A percentile compares a stretch with the other conserved stretches of the same genome.
Conservation (phyloP, 2,329 filamentous ascomycete species). For the Cladorrhinum sp. region DNA sequence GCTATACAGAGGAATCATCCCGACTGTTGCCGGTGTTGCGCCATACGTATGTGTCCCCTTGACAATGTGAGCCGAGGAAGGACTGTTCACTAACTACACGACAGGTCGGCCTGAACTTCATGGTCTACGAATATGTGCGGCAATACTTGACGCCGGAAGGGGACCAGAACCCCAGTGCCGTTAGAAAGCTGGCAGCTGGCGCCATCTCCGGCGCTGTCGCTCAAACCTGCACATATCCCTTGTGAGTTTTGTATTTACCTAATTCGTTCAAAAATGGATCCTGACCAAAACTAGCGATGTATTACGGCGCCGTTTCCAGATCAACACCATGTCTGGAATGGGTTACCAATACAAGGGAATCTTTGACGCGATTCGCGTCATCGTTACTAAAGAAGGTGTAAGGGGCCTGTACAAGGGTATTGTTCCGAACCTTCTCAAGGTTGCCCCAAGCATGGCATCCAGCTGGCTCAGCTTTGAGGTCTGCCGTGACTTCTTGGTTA, state of each 20-base stretch:
- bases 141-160: constrained; percentile 83
- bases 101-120: constrained; percentile 93
- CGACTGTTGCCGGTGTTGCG: constrained; percentile 91
- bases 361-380: constrained; percentile 76
- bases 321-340: constrained; percentile 99
- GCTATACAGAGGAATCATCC: constrained; percentile 91
- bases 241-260: constrained; percentile 58
- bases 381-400: constrained; percentile 78
- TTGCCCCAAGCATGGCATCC: constrained; percentile 96
- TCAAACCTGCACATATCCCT: constrained; percentile 97
- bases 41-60: constrained; percentile 66
- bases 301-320: constrained; percentile 88
- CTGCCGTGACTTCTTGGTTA: constrained; percentile 79
- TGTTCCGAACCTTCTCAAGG: constrained; percentile 90
- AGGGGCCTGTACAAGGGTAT: constrained; percentile 93
- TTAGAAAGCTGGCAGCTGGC: constrained; percentile 82
- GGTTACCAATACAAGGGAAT: constrained; percentile 93
- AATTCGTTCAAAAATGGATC: not conserved
- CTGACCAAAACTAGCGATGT: constrained; percentile 65
- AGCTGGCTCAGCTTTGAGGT: constrained; percentile 98
- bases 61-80: not conserved
- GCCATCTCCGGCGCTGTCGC: constrained; percentile 95
- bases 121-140: constrained; percentile 91
- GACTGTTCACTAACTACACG: constrained; percentile 22
- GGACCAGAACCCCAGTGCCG: constrained; percentile 73